These are phyloP conservation scores for Zizania latifolia DNA, from an alignment of 176 grass and related monocot genomes.

Conservation along the genomic window DNA sequence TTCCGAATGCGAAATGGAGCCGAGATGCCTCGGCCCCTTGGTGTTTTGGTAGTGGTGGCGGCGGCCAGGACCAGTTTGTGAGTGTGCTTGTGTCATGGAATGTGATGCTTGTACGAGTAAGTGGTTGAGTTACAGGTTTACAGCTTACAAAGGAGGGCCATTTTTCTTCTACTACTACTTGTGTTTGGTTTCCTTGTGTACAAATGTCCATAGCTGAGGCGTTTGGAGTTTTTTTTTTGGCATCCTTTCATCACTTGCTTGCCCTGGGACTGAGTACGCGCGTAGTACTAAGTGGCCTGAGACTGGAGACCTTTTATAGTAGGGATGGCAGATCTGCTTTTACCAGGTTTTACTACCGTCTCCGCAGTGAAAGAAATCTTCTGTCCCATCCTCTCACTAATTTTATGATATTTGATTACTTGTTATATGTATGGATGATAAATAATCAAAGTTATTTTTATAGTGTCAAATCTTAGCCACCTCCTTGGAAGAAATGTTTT, in stretches of 20 bases:
- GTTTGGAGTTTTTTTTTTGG: conserved; percentile 37
- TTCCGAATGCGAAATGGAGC: background rate
- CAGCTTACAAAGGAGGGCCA: background rate
- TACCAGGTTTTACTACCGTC: too few species aligned
- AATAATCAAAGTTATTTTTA: too few species aligned
- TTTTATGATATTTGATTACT: too few species aligned
- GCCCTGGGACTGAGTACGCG: background rate
- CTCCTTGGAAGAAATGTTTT: too few species aligned
- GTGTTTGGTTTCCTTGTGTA: background rate
- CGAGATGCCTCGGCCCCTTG: background rate
- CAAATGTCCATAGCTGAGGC: conserved; percentile 43
- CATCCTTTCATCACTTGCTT: background rate
- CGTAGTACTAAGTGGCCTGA: too few species aligned
- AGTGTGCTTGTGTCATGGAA: conserved; percentile 20
- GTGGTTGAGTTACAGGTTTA: background rate
- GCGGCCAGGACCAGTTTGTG: background rate
- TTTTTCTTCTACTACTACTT: background rate
- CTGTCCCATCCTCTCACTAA: too few species aligned
- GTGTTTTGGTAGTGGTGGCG: background rate
- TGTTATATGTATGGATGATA: too few species aligned
- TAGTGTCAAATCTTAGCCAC: too few species aligned
- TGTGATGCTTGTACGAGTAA: conserved; percentile 29
- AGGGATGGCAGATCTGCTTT: too few species aligned
- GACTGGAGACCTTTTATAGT: too few species aligned
- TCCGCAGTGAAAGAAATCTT: too few species aligned